Conservation (phyloP, 805 yeast species). For the Yueomyces sp. region DNA sequence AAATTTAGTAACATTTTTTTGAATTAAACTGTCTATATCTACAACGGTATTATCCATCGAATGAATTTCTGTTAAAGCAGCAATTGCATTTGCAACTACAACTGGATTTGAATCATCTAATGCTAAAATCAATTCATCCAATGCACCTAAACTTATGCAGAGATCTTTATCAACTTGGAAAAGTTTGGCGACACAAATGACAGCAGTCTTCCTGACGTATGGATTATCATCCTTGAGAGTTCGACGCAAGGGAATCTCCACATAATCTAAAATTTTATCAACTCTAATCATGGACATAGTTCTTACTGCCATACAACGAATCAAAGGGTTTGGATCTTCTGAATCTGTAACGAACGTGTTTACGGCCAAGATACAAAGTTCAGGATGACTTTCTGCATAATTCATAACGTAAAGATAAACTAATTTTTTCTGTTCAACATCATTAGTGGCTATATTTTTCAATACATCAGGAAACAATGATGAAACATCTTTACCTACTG, state of each 20-base stretch:
- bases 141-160: conserved; percentile 79
- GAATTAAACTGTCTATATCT: conserved; percentile 26
- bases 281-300: conserved; percentile 98
- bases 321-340: conserved; percentile 92
- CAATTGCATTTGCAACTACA: conserved; percentile 92
- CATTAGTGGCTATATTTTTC: conserved; percentile 94
- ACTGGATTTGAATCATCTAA: conserved; percentile 85
- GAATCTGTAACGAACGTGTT: conserved; percentile 92
- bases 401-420: conserved; percentile 93
- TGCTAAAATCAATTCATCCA: conserved; percentile 50
- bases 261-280: conserved; percentile 86
- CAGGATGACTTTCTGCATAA: conserved; percentile 94
- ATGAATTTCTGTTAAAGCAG: conserved; percentile 73
- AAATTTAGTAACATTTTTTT: conserved; percentile 41
- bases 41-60: conserved; percentile 45
- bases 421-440: conserved; percentile 89
- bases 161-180: conserved; percentile 72
- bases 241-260: conserved; percentile 77
- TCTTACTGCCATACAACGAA: conserved; percentile 89
- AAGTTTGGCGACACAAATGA: conserved; percentile 89
- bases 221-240: conserved; percentile 90
- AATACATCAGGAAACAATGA: conserved; percentile 89
- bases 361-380: conserved; percentile 87
- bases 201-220: conserved; percentile 94
- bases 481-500: conserved; percentile 92